Evolutionary conservation across 306 rosid genomes (phyloP).

Genomic region (Ormosia semicastrata): DNA sequence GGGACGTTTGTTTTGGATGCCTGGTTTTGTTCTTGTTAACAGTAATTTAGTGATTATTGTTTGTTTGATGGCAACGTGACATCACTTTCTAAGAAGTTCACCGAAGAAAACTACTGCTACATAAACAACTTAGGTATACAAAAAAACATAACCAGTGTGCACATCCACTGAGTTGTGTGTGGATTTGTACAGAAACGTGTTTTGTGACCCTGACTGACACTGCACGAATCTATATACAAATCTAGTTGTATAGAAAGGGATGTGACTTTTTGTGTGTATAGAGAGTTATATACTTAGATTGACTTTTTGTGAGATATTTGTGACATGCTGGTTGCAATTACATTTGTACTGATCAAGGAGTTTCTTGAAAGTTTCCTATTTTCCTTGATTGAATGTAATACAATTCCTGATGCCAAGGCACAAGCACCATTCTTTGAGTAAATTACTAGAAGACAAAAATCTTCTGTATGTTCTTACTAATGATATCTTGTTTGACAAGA

Average conservation of each 20-base stretch:
- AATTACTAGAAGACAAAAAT: slow-evolving; percentile 7
- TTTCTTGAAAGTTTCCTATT: slow-evolving; percentile 27
- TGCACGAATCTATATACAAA: neutral
- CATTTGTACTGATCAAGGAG: neutral
- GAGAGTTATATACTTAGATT: neutral
- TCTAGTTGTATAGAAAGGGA: neutral
- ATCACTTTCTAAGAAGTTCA: neutral
- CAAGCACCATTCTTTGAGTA: neutral
- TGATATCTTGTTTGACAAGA: neutral
- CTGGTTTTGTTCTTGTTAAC: neutral
- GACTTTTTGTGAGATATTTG: neutral
- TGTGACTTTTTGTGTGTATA: neutral
- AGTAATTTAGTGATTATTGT: neutral
- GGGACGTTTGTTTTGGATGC: neutral
- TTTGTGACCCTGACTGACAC: neutral
- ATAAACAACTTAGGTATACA: neutral
- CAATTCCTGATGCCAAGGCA: neutral
- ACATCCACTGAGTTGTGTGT: neutral
- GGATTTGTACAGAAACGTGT: neutral
- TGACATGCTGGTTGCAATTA: neutral
- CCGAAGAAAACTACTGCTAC: neutral
- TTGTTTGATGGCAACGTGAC: neutral
- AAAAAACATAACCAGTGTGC: neutral
- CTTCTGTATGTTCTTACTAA: neutral
- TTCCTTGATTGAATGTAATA: neutral